Conservation (phyloP, 2,329 filamentous ascomycete genomes). For the Verticillium nonalfalfae region DNA sequence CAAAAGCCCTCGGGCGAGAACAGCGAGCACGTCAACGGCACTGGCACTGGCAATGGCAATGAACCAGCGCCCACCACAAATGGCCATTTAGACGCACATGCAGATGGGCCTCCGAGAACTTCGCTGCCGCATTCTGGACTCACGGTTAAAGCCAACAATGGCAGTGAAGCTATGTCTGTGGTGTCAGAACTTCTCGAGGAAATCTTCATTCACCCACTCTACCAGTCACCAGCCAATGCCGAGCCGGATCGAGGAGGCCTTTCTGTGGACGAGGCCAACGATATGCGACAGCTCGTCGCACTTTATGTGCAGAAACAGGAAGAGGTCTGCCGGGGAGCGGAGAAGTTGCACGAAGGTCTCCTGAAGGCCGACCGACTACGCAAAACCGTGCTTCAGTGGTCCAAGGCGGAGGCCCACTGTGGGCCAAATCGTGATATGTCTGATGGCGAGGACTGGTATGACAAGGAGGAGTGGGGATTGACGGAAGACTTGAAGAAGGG, state of each 20-base stretch:
- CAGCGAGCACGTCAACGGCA: neutral
- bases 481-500: constrained; percentile 73
- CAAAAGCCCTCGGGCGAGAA: constrained; percentile 8
- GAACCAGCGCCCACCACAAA: neutral
- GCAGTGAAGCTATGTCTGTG: constrained; percentile 6
- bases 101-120: neutral
- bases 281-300: constrained; percentile 66
- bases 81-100: neutral
- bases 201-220: constrained; percentile 67
- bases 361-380: constrained; percentile 67
- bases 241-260: constrained; percentile 66
- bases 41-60: neutral
- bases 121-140: neutral
- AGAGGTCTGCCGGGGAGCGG: constrained; percentile 67
- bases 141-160: constrained; percentile 3
- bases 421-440: constrained; percentile 67
- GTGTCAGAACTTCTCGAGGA: constrained; percentile 25
- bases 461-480: constrained; percentile 72
- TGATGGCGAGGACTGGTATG: constrained; percentile 86
- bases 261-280: constrained; percentile 68
- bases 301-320: constrained; percentile 82
- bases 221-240: constrained; percentile 55
- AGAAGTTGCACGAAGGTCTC: constrained; percentile 63
- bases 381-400: constrained; percentile 65
- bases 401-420: constrained; percentile 70